Percentiles rank a stretch among this genome's conserved stretches.
These are phyloP conservation scores for Fagopyrum tataricum DNA, from an alignment of 148 eudicot genomes.

Conservation along the genomic window DNA sequence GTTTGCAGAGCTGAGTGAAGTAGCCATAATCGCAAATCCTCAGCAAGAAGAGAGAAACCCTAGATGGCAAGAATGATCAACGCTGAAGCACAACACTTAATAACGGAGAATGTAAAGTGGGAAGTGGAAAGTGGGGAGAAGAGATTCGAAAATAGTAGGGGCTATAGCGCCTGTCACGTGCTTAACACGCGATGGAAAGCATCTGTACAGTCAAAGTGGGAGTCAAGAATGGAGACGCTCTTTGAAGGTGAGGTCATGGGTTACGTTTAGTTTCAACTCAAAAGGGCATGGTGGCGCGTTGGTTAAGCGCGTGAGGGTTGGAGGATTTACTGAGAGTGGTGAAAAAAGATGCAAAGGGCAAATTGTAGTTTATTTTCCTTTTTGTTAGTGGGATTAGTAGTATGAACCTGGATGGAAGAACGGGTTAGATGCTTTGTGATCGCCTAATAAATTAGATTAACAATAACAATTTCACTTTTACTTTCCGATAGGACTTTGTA, in stretches of 20 bases:
- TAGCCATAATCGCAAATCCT: constrained; percentile 31
- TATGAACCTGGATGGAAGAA: constrained; percentile 4
- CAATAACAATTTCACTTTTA: no score
- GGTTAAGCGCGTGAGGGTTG: background rate
- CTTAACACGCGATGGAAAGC: background rate
- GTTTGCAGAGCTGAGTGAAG: constrained; percentile 50
- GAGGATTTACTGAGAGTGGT: background rate
- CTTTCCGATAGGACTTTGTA: no score
- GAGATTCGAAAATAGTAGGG: constrained; percentile 7
- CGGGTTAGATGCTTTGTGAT: background rate
- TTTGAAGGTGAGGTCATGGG: background rate
- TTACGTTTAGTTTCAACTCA: background rate
- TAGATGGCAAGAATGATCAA: background rate
- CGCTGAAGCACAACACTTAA: background rate
- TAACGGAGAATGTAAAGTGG: background rate
- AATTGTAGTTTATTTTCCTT: background rate
- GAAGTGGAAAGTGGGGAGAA: background rate
- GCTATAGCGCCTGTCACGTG: background rate
- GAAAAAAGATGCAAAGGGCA: background rate
- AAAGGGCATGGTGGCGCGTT: background rate
- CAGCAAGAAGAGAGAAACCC: constrained; percentile 4
- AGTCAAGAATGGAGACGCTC: background rate
- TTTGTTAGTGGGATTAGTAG: background rate
- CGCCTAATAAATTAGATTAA: no score
- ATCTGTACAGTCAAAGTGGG: background rate